Base-by-base conservation (phyloP, 305 asterid genomes). In the Salvia sclarea region DNA sequence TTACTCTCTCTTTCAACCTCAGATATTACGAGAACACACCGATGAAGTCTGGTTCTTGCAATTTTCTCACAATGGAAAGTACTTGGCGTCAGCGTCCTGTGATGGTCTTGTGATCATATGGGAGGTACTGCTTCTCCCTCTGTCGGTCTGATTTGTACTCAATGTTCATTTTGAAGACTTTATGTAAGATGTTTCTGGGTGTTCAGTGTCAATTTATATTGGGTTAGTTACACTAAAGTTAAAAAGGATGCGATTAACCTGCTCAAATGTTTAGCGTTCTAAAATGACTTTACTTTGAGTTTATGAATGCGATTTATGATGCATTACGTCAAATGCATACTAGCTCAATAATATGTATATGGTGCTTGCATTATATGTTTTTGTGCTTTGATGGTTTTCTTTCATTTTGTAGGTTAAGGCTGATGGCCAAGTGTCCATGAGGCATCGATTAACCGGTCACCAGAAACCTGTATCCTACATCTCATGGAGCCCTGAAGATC, bases 31-130 rank as follows among this genome's bases (percentile, higher is more conserved):
- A 43, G 97, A 83, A 56, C 98, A 92, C 78, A 65, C 31, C 3
- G 89, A 81, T 65, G 98, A 92, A 85, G 92, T 92, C 68, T 90
- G 96, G 98, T 85, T 81, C 79, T 73, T 92, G 89, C 85, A 88
- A 71, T 92, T 89, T 76, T 89, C 98, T 72, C 92, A 87, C 72
- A 83, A 84, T 66, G 98, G 98, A 59, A 85, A 83, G 77, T 90
- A 83, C 78, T 79, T 92, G 81, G 98, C 97, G 56, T 92, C 97
- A 21, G 88, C 97, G n/a, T 85, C 96, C 58, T 79, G 79, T 25
- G 91, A 90, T 76, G 49, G 71, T 74, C 76, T 84, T 37, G 96
- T 84, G 69, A 86, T 92, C 61, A 73, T 92, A 77, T 92, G 97
- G 97, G 95, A 90, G 96, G 98, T 90, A 82, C 57, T 50, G 22